Evolutionary conservation across 2,329 filamentous ascomycete species (phyloP).

Genomic region (Penicillium sp.): DNA sequence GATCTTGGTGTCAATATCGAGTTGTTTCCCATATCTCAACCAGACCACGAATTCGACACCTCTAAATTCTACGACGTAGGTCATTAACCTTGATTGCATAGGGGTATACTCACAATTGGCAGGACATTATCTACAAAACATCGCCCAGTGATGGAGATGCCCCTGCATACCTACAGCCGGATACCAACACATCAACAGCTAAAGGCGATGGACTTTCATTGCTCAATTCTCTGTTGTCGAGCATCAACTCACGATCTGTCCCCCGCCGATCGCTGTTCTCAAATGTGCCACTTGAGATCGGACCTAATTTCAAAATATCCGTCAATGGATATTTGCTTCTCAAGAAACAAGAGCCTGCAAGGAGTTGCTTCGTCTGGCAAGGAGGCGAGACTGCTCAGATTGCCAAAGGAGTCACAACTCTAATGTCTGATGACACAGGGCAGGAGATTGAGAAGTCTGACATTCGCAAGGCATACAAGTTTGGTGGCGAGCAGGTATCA

Average conservation of each 20-base stretch:
- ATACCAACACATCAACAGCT: constrained; percentile 55
- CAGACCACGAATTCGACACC: constrained; percentile 71
- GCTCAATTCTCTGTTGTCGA: constrained; percentile 75
- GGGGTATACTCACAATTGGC: constrained; percentile 9
- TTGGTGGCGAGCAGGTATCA: constrained; percentile 83
- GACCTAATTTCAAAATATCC: constrained; percentile 78
- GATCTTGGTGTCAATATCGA: constrained; percentile 90
- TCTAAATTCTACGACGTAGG: constrained; percentile 86
- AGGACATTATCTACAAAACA: constrained; percentile 87
- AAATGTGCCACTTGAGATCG: constrained; percentile 81
- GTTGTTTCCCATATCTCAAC: constrained; percentile 79
- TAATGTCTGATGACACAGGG: constrained; percentile 73
- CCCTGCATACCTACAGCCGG: constrained; percentile 52
- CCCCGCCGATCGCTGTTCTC: constrained; percentile 84
- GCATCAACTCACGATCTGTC: constrained; percentile 85
- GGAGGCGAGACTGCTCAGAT: constrained; percentile 83
- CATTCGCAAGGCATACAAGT: constrained; percentile 90
- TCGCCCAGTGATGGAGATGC: constrained; percentile 68
- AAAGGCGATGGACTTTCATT: constrained; percentile 75
- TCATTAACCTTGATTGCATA: neutral
- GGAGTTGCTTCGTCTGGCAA: constrained; percentile 84
- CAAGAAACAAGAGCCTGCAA: constrained; percentile 75
- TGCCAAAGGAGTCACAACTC: constrained; percentile 68
- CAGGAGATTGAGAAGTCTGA: constrained; percentile 75
- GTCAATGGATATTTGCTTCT: constrained; percentile 91